These are phyloP conservation scores for Cercospora sesami DNA, from an alignment of 2,329 filamentous ascomycete species.

Conservation along the genomic window DNA sequence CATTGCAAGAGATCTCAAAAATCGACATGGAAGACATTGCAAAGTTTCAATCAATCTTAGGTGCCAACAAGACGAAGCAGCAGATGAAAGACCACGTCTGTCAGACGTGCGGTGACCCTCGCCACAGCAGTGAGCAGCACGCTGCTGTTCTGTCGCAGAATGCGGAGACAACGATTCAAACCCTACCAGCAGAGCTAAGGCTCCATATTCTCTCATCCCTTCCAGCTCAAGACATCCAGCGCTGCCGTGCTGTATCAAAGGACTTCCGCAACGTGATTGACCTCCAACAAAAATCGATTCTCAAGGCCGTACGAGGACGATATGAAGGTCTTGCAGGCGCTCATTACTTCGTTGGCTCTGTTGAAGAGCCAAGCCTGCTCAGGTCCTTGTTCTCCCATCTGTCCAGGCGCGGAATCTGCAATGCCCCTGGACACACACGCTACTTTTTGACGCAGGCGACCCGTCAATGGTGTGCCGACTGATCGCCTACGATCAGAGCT, in stretches of 20 bases:
- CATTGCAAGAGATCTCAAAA: neutral
- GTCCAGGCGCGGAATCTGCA: too few species aligned
- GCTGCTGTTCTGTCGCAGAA: too few species aligned
- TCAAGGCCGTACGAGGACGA: neutral
- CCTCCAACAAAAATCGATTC: neutral
- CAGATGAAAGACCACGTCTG: neutral
- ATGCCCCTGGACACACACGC: too few species aligned
- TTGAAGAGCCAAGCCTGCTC: neutral
- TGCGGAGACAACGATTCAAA: too few species aligned
- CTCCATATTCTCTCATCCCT: neutral
- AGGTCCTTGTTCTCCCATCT: too few species aligned
- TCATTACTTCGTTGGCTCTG: neutral
- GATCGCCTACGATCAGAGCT: too few species aligned
- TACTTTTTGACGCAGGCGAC: too few species aligned
- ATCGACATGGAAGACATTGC: neutral
- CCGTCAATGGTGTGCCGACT: too few species aligned
- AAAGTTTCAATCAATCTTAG: neutral
- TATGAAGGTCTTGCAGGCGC: neutral
- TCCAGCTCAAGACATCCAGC: neutral
- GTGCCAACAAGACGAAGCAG: neutral
- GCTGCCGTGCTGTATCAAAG: neutral
- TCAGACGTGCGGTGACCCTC: neutral
- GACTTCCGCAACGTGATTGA: neutral
- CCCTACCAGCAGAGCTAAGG: too few species aligned
- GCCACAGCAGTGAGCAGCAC: neutral